Evolutionary conservation across 441 rosid species (phyloP).

Genomic region (Codiaeum variegatum): DNA sequence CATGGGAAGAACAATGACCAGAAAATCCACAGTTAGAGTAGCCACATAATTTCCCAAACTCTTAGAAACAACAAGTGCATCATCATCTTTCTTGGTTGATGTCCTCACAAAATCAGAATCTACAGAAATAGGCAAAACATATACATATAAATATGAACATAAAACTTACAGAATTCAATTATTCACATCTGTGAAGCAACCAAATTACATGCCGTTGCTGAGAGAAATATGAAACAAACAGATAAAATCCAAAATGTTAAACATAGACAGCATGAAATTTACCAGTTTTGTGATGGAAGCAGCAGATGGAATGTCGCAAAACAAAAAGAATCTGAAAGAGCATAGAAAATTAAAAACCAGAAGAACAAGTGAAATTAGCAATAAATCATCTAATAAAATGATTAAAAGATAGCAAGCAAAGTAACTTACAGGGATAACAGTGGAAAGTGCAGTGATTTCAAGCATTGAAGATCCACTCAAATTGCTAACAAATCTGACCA

Average conservation of each 20-base stretch:
- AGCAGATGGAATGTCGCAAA: slow-evolving; percentile 46
- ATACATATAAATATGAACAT: not conserved
- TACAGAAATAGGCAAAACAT: slow-evolving; percentile 15
- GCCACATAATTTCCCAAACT: slow-evolving; percentile 40
- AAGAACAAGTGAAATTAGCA: not conserved
- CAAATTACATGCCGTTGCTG: not conserved
- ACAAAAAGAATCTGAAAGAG: slow-evolving; percentile 56
- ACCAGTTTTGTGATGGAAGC: slow-evolving; percentile 37
- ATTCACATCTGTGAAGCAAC: not conserved
- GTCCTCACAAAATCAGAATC: slow-evolving; percentile 25
- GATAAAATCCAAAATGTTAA: not conserved
- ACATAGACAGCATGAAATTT: not conserved
- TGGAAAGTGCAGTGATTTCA: slow-evolving; percentile 58
- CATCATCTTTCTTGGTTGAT: slow-evolving; percentile 39
- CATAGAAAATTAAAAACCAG: not conserved
- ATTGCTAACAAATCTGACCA: slow-evolving; percentile 74
- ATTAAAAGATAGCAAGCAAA: not conserved
- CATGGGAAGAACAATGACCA: slow-evolving; percentile 54
- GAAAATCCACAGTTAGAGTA: slow-evolving; percentile 51
- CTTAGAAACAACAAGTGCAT: slow-evolving; percentile 36
- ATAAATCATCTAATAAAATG: not conserved
- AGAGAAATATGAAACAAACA: not conserved
- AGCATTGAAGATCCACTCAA: slow-evolving; percentile 72
- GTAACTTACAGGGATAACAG: slow-evolving; percentile 53
- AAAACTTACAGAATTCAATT: not conserved